phyloP scores from a whole-genome alignment of 2,329 filamentous ascomycete genomes.

The Aspergillus flavus region DNA sequence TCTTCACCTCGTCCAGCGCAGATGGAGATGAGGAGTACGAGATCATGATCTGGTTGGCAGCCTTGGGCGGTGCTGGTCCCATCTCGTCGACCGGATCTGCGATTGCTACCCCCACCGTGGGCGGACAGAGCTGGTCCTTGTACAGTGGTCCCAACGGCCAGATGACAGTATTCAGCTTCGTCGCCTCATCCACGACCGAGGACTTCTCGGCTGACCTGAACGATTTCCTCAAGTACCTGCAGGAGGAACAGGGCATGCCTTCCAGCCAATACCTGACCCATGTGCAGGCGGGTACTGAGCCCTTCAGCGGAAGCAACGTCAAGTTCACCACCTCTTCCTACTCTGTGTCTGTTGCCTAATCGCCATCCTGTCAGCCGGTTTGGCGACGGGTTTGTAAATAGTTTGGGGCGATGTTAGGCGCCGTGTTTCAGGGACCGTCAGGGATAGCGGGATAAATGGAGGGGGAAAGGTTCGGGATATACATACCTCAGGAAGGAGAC shows the following conservation, averaged over 20 bases:
- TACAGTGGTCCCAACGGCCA: constrained; percentile 63
- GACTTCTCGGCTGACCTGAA: constrained; percentile 61
- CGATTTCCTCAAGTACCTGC: constrained; percentile 61
- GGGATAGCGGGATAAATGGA: constrained; percentile 7
- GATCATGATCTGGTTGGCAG: constrained; percentile 68
- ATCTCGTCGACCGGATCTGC: constrained; percentile 54
- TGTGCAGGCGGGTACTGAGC: constrained; percentile 45
- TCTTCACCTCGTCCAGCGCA: constrained; percentile 58
- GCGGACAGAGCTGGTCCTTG: constrained; percentile 58
- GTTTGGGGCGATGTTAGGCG: constrained; percentile 16
- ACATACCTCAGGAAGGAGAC: background rate
- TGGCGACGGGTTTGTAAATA: background rate
- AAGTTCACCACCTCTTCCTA: constrained; percentile 33
- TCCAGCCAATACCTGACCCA: constrained; percentile 56
- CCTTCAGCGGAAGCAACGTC: constrained; percentile 35
- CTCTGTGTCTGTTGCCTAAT: constrained; percentile 31
- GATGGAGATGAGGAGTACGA: constrained; percentile 57
- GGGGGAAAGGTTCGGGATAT: constrained; percentile 1
- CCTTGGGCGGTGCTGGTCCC: constrained; percentile 59
- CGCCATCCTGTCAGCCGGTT: background rate
- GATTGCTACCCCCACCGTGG: constrained; percentile 58
- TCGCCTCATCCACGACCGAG: constrained; percentile 51
- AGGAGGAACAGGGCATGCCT: constrained; percentile 37
- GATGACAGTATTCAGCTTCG: constrained; percentile 63
- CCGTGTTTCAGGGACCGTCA: constrained; percentile 23